A percentile compares a stretch with the other conserved stretches of the same genome.
Conservation (phyloP, 1,139 yeast species). For the Sugiyamaella novakii region DNA sequence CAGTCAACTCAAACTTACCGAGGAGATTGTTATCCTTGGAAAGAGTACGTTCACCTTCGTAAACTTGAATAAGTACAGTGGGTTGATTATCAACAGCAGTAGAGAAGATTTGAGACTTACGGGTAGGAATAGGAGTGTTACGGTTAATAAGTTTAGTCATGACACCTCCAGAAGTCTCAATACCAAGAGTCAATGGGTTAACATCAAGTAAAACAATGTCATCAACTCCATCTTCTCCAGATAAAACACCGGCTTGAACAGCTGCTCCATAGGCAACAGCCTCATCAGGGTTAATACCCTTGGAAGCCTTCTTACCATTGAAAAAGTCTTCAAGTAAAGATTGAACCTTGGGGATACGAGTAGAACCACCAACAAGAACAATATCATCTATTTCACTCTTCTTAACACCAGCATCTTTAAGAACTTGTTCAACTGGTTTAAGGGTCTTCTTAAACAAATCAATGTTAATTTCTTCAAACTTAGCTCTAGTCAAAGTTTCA, state of each 20-base stretch:
- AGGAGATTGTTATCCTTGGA: conserved; percentile 93
- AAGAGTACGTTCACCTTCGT: conserved; percentile 96
- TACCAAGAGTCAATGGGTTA: conserved; percentile 92
- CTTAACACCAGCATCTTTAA: conserved; percentile 83
- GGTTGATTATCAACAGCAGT: conserved; percentile 98
- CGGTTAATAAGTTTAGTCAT: conserved; percentile 97
- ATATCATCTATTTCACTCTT: conserved; percentile 86
- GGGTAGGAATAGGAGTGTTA: conserved; percentile 95
- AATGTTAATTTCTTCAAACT: conserved; percentile 89
- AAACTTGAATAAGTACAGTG: conserved; percentile 93
- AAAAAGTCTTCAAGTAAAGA: conserved; percentile 83
- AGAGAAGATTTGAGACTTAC: conserved; percentile 94
- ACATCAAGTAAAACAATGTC: conserved; percentile 88
- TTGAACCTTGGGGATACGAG: conserved; percentile 97
- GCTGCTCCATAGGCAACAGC: conserved; percentile 99
- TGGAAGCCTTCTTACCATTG: conserved; percentile 90
- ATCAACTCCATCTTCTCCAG: conserved; percentile 83
- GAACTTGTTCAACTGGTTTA: conserved; percentile 91
- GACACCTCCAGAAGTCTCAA: conserved; percentile 97
- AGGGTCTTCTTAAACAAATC: conserved; percentile 86
- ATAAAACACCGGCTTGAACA: conserved; percentile 93
- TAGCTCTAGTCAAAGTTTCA: conserved; percentile 90
- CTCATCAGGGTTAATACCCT: conserved; percentile 97
- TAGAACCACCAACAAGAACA: conserved; percentile 95
- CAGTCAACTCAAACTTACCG: conserved; percentile 93